These are phyloP conservation scores for Blastomyces parvus DNA, from an alignment of 2,329 filamentous ascomycete genomes.

Conservation along the genomic window DNA sequence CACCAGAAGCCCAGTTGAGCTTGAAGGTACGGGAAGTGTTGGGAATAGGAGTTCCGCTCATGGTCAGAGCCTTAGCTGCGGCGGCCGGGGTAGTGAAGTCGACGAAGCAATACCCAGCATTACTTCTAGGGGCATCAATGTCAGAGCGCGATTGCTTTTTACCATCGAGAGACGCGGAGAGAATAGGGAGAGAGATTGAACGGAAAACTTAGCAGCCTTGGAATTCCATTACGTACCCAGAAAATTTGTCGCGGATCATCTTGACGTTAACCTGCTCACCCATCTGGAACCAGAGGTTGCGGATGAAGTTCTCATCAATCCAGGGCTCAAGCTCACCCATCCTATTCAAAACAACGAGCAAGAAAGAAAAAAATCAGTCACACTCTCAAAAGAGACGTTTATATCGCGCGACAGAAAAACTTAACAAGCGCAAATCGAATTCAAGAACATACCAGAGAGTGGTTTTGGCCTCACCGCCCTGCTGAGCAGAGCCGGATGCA, in stretches of 20 bases:
- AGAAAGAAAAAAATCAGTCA: conserved; percentile 7
- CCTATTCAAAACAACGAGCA: conserved; percentile 44
- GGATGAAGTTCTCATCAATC: conserved; percentile 99
- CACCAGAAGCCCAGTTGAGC: conserved; percentile 97
- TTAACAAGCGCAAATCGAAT: neutral
- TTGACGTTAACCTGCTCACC: conserved; percentile 96
- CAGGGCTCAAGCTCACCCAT: conserved; percentile 98
- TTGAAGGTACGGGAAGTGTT: conserved; percentile 96
- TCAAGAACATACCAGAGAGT: conserved; percentile 43
- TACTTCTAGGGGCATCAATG: conserved; percentile 52
- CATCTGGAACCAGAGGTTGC: conserved; percentile 87
- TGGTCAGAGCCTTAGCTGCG: conserved; percentile 77
- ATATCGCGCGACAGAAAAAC: neutral
- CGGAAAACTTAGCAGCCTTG: conserved; percentile 9
- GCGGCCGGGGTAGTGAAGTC: conserved; percentile 78
- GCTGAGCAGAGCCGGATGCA: conserved; percentile 38
- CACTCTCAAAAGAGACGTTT: neutral
- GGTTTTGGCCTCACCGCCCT: conserved; percentile 46
- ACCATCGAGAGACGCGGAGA: conserved; percentile 19
- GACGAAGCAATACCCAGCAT: conserved; percentile 97
- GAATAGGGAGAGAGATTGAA: neutral
- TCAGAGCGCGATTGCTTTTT: conserved; percentile 7
- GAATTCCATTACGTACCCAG: conserved; percentile 55
- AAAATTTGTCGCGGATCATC: conserved; percentile 99
- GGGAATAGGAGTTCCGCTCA: conserved; percentile 82